phyloP scores from a whole-genome alignment of 495 filamentous ascomycete genomes.

The Penicillium bovifimosum region DNA sequence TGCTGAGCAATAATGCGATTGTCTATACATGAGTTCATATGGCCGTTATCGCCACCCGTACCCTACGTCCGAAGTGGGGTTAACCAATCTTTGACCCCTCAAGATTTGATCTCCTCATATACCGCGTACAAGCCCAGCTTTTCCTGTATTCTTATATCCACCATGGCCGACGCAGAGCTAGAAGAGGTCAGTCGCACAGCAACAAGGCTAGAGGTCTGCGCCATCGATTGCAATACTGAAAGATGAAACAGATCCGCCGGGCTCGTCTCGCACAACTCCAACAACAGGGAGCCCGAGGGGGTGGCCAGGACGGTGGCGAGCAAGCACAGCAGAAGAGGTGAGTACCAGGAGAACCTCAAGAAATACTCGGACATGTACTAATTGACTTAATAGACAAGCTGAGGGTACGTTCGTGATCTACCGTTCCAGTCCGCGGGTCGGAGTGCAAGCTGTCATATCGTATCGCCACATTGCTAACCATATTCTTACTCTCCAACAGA shows the following conservation, averaged over 20 bases:
- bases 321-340: constrained; percentile 63
- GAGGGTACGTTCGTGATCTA: constrained; percentile 47
- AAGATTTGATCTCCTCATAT: neutral
- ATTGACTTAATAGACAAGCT: constrained; percentile 47
- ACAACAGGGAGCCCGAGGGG: constrained; percentile 47
- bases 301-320: constrained; percentile 41
- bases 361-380: neutral
- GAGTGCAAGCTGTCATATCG: neutral
- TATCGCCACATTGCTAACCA: neutral
- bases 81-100: constrained; percentile 1
- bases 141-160: constrained; percentile 12
- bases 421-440: neutral
- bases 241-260: constrained; percentile 63
- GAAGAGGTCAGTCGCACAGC: constrained; percentile 56
- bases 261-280: constrained; percentile 89
- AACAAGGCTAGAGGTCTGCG: neutral
- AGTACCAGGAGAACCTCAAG: constrained; percentile 9
- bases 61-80: constrained; percentile 25
- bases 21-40: neutral
- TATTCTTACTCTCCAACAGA: constrained; percentile 27
- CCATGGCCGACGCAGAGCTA: constrained; percentile 81
- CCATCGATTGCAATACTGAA: constrained; percentile 2
- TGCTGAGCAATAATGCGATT: too few species aligned
- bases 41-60: neutral
- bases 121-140: neutral